Base-by-base conservation (phyloP, 1,284 basidiomycete genomes). In the Rhodotorula mucilaginosa region DNA sequence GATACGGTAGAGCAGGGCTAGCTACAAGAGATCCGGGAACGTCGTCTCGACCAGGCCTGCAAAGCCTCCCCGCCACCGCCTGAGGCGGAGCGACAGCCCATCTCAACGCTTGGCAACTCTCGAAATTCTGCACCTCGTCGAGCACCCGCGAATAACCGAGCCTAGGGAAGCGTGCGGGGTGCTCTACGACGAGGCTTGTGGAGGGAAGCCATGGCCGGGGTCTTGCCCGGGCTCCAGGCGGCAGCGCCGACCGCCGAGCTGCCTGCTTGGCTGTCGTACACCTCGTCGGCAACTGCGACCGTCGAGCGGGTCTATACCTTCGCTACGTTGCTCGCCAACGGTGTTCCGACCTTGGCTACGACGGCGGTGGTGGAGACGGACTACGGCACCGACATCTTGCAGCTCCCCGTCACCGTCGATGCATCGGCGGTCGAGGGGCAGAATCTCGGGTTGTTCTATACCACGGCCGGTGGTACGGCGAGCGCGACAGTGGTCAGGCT, bases 351-450 rank as follows among this genome's bases (percentile, higher is more conserved):
- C 0, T 61, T 69, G 8, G 21, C 66, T 2, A 52, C 58, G 5
- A 61, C 65, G 23, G 31, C 52, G 0, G 65, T 54, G 18, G 29
- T 51, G 1, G 44, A 69, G 3, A 75, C 74, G 23, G 57, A 62
- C 26, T 73, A 74, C 56, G 60, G 57, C 13, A 75, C 74, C 5
- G 44, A 54, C 13, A 19, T 75, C 48, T 29, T 75, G 2, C 69
- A 75, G 64, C 67, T 73, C 0, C 67, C 72, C 2, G n/a, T 75
- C 19, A 75, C 74, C 4, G 67, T 73, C 51, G 62, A 63, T 39
- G 68, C 61, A 23, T 48, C 67, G 1, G 31, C 48, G 1, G 57
- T 47, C 19, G 61, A 34, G 31, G 67, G 70, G 26, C 47, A 65
- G 16, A 3, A 58, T 15, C 56, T 75, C 29, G 74, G 71, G 8